phyloP scores from a whole-genome alignment of 2,329 filamentous ascomycete genomes.

The Penicillium sp. region DNA sequence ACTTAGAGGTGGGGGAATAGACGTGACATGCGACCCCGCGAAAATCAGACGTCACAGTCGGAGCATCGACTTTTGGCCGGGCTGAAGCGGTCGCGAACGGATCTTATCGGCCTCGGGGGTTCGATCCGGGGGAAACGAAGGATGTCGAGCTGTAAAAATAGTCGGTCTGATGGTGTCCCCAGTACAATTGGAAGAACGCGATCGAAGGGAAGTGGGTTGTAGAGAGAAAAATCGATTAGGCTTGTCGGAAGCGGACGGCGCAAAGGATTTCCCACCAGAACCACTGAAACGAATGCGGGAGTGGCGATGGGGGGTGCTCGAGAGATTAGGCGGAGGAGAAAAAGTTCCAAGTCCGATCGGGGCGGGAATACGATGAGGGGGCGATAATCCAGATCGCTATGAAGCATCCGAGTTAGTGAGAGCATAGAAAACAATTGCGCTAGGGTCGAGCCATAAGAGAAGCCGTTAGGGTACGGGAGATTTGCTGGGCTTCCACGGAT shows the following conservation, averaged over 20 bases:
- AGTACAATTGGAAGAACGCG: background rate
- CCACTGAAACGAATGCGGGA: conserved; percentile 7
- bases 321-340: background rate
- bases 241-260: background rate
- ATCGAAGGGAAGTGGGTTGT: conserved; percentile 1
- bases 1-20: conserved; percentile 7
- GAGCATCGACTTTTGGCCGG: conserved; percentile 26
- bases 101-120: conserved; percentile 10
- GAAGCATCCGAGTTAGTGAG: background rate
- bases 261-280: conserved; percentile 8
- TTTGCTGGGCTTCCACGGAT: conserved; percentile 32
- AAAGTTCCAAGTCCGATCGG: background rate
- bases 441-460: conserved; percentile 26
- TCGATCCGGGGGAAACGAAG: background rate
- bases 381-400: background rate
- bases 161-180: background rate
- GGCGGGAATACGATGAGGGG: background rate
- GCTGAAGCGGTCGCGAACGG: conserved; percentile 12
- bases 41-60: conserved; percentile 26
- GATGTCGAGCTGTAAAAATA: background rate
- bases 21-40: conserved; percentile 25
- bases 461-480: conserved; percentile 36
- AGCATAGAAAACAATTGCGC: too few relatives aligned
- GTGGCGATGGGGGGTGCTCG: conserved; percentile 6
- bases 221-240: conserved; percentile 5